These are phyloP conservation scores for Phytomonas francai DNA, from an alignment of 208 protist species.

Conservation along the genomic window DNA sequence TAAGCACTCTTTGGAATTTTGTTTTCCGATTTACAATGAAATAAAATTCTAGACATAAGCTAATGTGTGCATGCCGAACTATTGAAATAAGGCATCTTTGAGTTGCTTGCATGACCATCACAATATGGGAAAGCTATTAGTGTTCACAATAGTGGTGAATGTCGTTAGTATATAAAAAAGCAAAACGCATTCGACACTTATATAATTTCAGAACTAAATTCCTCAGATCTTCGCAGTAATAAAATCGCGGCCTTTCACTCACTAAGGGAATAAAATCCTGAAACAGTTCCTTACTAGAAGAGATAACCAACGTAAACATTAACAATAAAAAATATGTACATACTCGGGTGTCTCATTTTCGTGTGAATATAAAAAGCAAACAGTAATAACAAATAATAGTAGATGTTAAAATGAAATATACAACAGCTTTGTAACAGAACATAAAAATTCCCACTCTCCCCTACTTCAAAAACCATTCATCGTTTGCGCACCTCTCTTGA, in stretches of 20 bases:
- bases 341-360: background rate
- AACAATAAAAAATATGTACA: background rate
- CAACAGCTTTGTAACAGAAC: background rate
- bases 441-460: background rate
- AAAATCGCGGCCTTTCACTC: background rate
- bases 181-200: background rate
- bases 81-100: background rate
- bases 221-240: background rate
- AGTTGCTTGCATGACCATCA: background rate
- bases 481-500: background rate
- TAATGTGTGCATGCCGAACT: background rate
- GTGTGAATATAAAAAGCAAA: background rate
- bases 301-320: background rate
- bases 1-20: background rate
- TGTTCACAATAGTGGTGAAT: background rate
- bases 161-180: background rate
- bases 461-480: background rate
- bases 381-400: background rate
- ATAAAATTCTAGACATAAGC: background rate
- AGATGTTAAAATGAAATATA: background rate
- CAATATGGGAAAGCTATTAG: background rate
- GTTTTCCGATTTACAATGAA: background rate
- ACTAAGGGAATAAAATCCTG: background rate
- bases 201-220: background rate
- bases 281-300: background rate